Evolutionary conservation across 1,284 basidiomycete species (phyloP).

Genomic region (Pseudozyma sp.): DNA sequence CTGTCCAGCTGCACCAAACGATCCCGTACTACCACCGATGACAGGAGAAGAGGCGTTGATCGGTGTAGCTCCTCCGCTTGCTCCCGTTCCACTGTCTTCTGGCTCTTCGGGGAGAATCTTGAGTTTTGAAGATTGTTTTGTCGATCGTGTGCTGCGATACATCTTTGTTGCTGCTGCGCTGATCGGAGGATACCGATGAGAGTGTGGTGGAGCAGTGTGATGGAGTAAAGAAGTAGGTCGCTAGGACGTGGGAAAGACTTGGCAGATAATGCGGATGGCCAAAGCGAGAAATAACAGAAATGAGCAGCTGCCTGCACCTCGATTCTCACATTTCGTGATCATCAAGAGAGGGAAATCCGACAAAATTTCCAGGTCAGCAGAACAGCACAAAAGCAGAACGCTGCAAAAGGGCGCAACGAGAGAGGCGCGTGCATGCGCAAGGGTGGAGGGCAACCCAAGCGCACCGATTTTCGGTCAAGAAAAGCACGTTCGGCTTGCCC

Average conservation of each 20-base stretch:
- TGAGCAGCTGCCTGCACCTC: too few species aligned
- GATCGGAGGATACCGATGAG: neutral
- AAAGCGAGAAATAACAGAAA: too few species aligned
- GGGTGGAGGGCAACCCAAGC: slow-evolving; percentile 12
- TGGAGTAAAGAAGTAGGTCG: too few species aligned
- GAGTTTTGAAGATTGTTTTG: slow-evolving; percentile 86
- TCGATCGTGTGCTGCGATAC: slow-evolving; percentile 71
- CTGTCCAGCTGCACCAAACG: neutral
- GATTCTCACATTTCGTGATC: too few species aligned
- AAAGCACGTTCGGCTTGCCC: too few species aligned
- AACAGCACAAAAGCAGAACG: neutral
- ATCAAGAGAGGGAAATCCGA: too few species aligned
- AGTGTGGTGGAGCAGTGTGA: neutral
- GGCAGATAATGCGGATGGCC: too few species aligned
- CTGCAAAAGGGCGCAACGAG: neutral
- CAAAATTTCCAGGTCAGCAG: slow-evolving; percentile 5
- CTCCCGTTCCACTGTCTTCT: slow-evolving; percentile 71
- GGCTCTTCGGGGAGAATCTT: slow-evolving; percentile 94
- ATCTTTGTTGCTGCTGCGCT: slow-evolving; percentile 7
- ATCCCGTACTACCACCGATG: slow-evolving; percentile 8
- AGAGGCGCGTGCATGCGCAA: slow-evolving; percentile 8
- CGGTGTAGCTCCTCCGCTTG: slow-evolving; percentile 37
- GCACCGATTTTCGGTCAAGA: too few species aligned
- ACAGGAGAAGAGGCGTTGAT: slow-evolving; percentile 33
- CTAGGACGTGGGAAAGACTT: too few species aligned